Base-by-base conservation (phyloP, 352 stramenopile genomes). In the Phytophthora capsici region DNA sequence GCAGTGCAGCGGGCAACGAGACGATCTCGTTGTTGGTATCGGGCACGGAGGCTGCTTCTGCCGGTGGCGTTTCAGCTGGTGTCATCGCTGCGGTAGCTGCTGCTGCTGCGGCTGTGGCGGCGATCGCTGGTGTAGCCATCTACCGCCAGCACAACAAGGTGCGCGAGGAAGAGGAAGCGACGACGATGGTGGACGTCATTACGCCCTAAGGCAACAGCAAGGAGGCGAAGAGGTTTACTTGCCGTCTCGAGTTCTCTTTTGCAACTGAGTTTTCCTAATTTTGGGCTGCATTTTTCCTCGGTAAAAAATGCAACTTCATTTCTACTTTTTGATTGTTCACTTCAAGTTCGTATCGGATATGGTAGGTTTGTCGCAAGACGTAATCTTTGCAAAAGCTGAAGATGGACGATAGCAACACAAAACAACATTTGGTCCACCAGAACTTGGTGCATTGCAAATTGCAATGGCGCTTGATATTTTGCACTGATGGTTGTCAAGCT, bases 61-160 rank as follows among this genome's bases (percentile, higher is more conserved):
- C 63, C 9, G 57, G 59, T 19, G 52, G 64, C 2, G 22, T 66
- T 22, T 78, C 65, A 32, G 69, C 55, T 6, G 69, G 62, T 3
- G 64, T 73, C 12, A 66, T 81, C 26, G 73, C 34, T 8, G 65
- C 66, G 12, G 56, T 81, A 9, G 69, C 69, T 19, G 69, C 65
- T n/a, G 69, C 58, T 2, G 69, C 73, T 4, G 73, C 65, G 14
- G 73, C 59, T 4, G 69, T 76, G 22, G 69, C 65, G n/a, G 69
- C 66, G 10, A 58, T 71, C 28, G 68, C 70, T 20, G 73, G 73
- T 13, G 60, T 71, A 28, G 65, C 70, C 17, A 69, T 81, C 43
- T 81, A 78, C 69, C 63, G 71, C 17, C 66, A 78, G 57, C 61
- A 74, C 63, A 45, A 54, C 37, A 69, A 68, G 34, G 41, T 50